Evolutionary conservation across 2,329 filamentous ascomycete genomes (phyloP), one percentile per base, ranked within the genome.

Genomic region (Penicillium sp.): DNA sequence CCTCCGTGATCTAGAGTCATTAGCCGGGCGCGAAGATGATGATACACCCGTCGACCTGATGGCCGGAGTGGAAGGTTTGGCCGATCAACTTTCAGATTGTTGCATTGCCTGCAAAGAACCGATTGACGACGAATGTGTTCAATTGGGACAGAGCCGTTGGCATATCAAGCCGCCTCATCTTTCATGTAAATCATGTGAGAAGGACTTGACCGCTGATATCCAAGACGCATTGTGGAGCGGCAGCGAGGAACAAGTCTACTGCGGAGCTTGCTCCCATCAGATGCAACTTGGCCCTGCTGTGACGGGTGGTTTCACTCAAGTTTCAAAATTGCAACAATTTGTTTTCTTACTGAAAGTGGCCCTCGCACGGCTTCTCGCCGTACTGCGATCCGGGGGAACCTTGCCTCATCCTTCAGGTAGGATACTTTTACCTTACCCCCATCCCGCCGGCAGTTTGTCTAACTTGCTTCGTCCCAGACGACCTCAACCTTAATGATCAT

Each of bases 61-160:
- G 25, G 80, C 82, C 43, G 86, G 86, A 41, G 86, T 89, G 60
- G 82, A 85, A 47, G 81, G 82, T 40, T 82, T 93, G 23, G 88
- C 89, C 10, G 86, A 89, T 49, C 86, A 89, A 68, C 85, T 89
- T 67, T 93, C 90, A 4, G 94, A 99, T 73, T 89, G 94, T 62
- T 99, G 94, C 72, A 81, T 84, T 5, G 77, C 84, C 25, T 99
- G 94, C 75, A 84, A 87, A 60, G 89, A 92, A 64, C 90, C 94
- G 10, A 93, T 99, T 55, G 94, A 99, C 71, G 93, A 97, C 72
- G 93, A 95, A 73, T 99, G 94, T 73, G 86, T 90, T 60, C 86
- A 88, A 67, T 82, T 83, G 61, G 87, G 86, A 43, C 86, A 93
- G 59, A 84, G 84, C 71, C 86, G 93, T 64, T 96, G 93, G 86